Base-by-base conservation (phyloP, 2,329 filamentous ascomycete genomes). In the Juglanconis sp. region DNA sequence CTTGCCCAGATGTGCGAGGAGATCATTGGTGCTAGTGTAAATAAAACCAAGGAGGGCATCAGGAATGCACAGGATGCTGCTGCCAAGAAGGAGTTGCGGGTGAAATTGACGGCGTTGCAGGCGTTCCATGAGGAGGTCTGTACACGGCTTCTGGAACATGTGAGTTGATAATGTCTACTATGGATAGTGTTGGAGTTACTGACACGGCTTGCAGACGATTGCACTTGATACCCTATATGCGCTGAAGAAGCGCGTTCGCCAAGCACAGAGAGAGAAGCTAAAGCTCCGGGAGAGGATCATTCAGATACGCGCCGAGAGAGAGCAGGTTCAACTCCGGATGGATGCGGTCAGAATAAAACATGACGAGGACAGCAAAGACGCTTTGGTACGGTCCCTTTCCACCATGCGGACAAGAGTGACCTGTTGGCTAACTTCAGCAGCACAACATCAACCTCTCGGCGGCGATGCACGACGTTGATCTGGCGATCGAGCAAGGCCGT, bases 271-370 rank as follows among this genome's bases (percentile, higher is more conserved):
- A 62, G 81, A 85, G 66, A 87, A 83, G 68, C 70, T 86, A 3
- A 69, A 73, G 0, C 71, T 88, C 17, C 80, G 86, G 49, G 80
- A 85, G 11, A 83, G 87, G 36, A 84, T 89, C n/a, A 68, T 87
- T 34, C 77, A 78, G 1, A 76, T 88, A 59, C 79, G 83, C 50
- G 76, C 77, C 30, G 85, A 88, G 72, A 76, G 84, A 56, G 84
- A 88, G 66, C 80, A 87, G 64, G 81, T 88, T 7, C 84, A 81
- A 5, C 71, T 88, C 17, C 81, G 79, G 47, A 87, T 86, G 78
- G 86, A 89, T 64, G 83, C 83, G 7, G 75, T 87, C n/a, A 77
- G 86, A 49, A 79, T 79, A 40, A 81, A 79, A 65, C 85, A 88
- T 59, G 84, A 87, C 63, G 77, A 73, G 3, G 80, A 83, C 34